phyloP scores from a whole-genome alignment of 2,329 filamentous ascomycete genomes.

The Dactylonectria estremocensis region DNA sequence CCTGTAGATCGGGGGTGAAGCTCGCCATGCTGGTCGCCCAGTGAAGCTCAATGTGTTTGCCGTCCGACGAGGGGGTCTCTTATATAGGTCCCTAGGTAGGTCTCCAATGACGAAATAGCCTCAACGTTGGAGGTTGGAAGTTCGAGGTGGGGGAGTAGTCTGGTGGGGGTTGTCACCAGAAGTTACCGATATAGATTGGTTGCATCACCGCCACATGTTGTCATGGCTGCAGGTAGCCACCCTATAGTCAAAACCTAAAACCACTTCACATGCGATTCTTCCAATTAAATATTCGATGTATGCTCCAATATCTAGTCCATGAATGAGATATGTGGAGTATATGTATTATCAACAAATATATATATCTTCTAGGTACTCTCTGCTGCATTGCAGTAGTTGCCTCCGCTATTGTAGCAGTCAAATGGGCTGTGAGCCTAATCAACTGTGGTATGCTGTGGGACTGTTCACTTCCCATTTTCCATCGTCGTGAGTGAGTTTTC shows the following conservation, averaged over 20 bases:
- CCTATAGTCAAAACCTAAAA: neutral
- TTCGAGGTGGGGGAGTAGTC: constrained; percentile 33
- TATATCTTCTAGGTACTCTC: too few relatives aligned
- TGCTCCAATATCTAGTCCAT: neutral
- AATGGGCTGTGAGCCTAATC: too few relatives aligned
- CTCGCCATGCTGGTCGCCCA: constrained; percentile 44
- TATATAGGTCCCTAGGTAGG: too few relatives aligned
- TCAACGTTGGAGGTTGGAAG: constrained; percentile 26
- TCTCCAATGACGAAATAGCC: constrained; percentile 6
- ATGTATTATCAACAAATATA: neutral
- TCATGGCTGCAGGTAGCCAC: constrained; percentile 16
- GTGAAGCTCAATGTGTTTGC: neutral
- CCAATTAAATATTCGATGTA: neutral
- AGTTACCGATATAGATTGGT: neutral
- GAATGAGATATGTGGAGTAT: neutral
- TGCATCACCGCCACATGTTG: neutral
- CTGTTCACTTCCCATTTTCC: too few relatives aligned
- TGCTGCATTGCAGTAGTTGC: too few relatives aligned
- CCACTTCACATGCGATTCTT: neutral
- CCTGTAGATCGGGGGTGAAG: constrained; percentile 49
- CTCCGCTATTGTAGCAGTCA: too few relatives aligned
- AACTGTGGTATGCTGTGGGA: too few relatives aligned
- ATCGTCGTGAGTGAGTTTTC: too few relatives aligned
- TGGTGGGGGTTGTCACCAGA: constrained; percentile 24
- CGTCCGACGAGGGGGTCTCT: neutral